Evolutionary conservation across 768 basidiomycete genomes (phyloP).

Genomic region (Naematelia encephala): DNA sequence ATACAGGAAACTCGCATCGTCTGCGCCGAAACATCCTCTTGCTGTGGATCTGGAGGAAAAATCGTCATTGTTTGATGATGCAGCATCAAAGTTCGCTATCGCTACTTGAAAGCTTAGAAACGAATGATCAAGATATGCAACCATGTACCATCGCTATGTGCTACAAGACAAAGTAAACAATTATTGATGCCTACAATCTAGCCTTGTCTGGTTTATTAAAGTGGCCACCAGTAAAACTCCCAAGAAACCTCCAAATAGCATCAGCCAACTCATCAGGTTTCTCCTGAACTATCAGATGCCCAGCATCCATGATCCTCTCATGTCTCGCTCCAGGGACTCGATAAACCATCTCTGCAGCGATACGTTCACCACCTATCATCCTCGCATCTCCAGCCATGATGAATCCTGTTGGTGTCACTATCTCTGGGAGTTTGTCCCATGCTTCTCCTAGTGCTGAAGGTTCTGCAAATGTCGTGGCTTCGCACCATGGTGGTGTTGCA

Average conservation of each 20-base stretch:
- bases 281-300: conserved; percentile 45
- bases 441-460: conserved; percentile 24
- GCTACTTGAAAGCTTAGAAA: conserved; percentile 20
- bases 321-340: conserved; percentile 23
- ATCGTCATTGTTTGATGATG: conserved; percentile 51
- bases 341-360: conserved; percentile 29
- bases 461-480: conserved; percentile 31
- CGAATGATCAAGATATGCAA: neutral
- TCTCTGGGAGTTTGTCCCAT: conserved; percentile 29
- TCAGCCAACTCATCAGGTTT: conserved; percentile 34
- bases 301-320: conserved; percentile 29
- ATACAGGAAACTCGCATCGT: conserved; percentile 38
- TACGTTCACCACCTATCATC: conserved; percentile 26
- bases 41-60: conserved; percentile 49
- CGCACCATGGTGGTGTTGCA: conserved; percentile 37
- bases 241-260: conserved; percentile 30
- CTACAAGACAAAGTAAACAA: neutral
- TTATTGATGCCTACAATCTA: conserved; percentile 4
- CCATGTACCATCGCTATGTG: neutral
- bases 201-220: conserved; percentile 1
- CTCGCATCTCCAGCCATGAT: conserved; percentile 35
- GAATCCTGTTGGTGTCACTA: conserved; percentile 33
- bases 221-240: conserved; percentile 14
- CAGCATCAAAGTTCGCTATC: conserved; percentile 50
- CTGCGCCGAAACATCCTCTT: conserved; percentile 49